Percentiles rank a stretch among this genome's conserved stretches.
Conservation (phyloP, 1,139 yeast genomes). For the Candida labiduridarum region DNA sequence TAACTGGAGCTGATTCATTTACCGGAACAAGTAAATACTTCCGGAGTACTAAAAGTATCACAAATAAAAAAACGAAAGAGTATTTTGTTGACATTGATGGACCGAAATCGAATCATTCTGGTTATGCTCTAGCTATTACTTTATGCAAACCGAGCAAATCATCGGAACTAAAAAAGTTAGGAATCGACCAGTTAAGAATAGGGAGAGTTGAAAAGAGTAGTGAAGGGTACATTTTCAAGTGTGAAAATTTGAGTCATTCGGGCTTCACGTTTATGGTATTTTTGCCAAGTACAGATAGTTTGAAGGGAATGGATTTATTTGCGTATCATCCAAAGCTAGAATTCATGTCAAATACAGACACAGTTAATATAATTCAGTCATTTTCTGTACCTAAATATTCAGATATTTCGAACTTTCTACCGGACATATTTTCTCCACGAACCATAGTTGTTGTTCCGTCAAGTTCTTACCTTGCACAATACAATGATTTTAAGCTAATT, state of each 20-base stretch:
- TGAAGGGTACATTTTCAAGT: constrained; percentile 3
- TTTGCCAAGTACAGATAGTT: constrained; percentile 1
- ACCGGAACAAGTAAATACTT: constrained; percentile 12
- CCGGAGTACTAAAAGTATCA: constrained; percentile 14
- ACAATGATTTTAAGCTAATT: background rate
- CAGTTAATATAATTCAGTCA: background rate
- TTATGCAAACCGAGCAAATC: constrained; percentile 35
- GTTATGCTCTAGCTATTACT: constrained; percentile 22
- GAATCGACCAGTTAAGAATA: constrained; percentile 23
- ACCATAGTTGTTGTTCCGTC: constrained; percentile 7
- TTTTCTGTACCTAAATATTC: background rate
- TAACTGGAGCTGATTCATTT: constrained; percentile 1
- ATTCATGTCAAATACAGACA: background rate
- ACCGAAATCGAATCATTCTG: background rate
- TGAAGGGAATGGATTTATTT: background rate
- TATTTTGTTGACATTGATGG: constrained; percentile 8
- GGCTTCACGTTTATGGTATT: constrained; percentile 7
- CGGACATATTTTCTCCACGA: background rate
- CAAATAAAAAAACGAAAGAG: constrained; percentile 1
- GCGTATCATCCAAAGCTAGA: background rate
- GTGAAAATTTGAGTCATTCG: constrained; percentile 7
- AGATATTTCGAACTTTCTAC: background rate
- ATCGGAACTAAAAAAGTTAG: constrained; percentile 27
- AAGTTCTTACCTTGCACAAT: background rate
- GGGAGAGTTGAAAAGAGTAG: constrained; percentile 16